Conservation (phyloP, 371 early-diverging fungal species). For the Zancudomyces culisetae region DNA sequence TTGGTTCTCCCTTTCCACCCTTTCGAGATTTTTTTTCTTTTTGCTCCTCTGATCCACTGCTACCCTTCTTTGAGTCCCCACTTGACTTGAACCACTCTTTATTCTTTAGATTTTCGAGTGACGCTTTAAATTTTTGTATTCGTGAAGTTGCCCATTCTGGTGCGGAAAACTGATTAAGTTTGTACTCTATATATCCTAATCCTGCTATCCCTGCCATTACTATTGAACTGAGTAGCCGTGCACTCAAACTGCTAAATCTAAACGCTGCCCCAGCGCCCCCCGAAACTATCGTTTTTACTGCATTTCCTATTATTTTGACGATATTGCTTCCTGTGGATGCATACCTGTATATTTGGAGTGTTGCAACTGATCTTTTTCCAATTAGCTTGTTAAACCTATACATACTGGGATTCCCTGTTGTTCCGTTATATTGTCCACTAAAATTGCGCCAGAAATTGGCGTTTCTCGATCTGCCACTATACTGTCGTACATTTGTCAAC, state of each 20-base stretch:
- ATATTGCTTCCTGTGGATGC: neutral
- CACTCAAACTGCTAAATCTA: neutral
- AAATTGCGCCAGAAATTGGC: neutral
- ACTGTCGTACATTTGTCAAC: neutral
- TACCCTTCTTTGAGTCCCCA: too few relatives aligned
- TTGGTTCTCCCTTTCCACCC: neutral
- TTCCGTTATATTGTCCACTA: neutral
- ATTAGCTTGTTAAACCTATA: neutral
- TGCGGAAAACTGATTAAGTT: conserved; percentile 18
- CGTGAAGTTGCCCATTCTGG: conserved; percentile 16
- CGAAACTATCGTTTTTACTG: neutral
- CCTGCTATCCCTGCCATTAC: conserved; percentile 17
- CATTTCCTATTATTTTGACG: conserved; percentile 1
- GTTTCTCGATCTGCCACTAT: neutral
- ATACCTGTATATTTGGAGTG: neutral
- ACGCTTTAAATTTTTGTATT: conserved; percentile 14
- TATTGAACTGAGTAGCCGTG: conserved; percentile 14
- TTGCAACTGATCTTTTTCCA: neutral
- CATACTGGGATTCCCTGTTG: too few relatives aligned
- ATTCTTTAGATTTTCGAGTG: conserved; percentile 12
- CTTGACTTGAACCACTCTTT: neutral
- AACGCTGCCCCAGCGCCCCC: neutral
- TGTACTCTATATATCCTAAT: conserved; percentile 21
- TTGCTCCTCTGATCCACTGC: neutral
- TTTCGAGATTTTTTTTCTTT: neutral